phyloP scores from a whole-genome alignment of 1,139 yeast species.

The Pneumocystis jirovecii region DNA sequence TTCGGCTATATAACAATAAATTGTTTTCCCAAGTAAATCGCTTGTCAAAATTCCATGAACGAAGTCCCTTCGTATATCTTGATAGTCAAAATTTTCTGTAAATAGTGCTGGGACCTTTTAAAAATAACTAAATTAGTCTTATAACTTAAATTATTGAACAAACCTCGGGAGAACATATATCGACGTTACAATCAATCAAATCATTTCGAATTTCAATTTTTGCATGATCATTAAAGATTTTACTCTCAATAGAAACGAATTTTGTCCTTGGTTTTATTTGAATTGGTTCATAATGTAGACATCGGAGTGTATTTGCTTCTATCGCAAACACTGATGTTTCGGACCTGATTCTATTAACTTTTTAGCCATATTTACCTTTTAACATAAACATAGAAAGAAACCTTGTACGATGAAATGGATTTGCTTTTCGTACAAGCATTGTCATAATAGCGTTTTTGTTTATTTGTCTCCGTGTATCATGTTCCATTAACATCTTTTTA shows the following conservation, averaged over 20 bases:
- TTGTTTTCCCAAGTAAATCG: constrained; percentile 78
- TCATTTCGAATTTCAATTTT: constrained; percentile 76
- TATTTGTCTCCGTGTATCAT: constrained; percentile 45
- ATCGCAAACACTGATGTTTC: constrained; percentile 77
- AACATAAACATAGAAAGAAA: constrained; percentile 27
- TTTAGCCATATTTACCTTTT: not conserved
- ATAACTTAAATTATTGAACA: not conserved
- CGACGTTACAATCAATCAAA: constrained; percentile 88
- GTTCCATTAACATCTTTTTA: constrained; percentile 54
- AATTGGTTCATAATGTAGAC: constrained; percentile 61
- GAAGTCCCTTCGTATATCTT: constrained; percentile 69
- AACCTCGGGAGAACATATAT: constrained; percentile 79
- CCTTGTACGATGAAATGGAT: constrained; percentile 67
- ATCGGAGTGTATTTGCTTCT: constrained; percentile 56
- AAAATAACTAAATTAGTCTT: not conserved
- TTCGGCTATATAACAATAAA: constrained; percentile 66
- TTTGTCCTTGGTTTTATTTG: constrained; percentile 11
- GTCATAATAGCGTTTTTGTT: constrained; percentile 89
- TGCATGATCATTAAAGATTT: constrained; percentile 54
- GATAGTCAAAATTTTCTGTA: constrained; percentile 93
- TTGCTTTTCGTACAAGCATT: constrained; percentile 77
- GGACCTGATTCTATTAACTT: constrained; percentile 28
- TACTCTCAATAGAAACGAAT: constrained; percentile 62
- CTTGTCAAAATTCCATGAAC: constrained; percentile 81
- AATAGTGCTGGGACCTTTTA: constrained; percentile 61